Conservation (phyloP, 108 stramenopile genomes). For the Pseudonitzschia pungens region DNA sequence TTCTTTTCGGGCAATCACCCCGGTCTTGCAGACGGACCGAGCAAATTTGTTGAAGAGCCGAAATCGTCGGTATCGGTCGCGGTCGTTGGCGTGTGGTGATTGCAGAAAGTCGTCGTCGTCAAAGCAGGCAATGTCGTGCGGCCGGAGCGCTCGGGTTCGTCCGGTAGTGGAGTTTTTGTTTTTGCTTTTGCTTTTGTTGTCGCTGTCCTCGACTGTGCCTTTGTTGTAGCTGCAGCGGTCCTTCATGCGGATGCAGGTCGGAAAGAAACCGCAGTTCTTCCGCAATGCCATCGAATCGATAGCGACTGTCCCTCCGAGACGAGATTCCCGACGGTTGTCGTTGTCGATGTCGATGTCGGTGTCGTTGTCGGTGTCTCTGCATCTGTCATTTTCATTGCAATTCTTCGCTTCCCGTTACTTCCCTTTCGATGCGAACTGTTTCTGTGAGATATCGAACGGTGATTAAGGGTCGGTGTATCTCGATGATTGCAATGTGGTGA, state of each 20-base stretch:
- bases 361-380: not conserved
- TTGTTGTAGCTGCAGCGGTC: not conserved
- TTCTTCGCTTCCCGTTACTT: not conserved
- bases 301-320: too few relatives aligned
- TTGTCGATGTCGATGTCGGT: not conserved
- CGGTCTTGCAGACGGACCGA: slow-evolving; percentile 41
- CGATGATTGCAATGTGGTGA: too few relatives aligned
- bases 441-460: too few relatives aligned
- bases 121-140: not conserved
- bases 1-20: slow-evolving; percentile 61
- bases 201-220: not conserved
- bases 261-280: not conserved
- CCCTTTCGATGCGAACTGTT: too few relatives aligned
- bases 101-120: not conserved
- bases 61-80: not conserved
- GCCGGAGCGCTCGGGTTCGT: not conserved
- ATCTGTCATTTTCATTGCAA: not conserved
- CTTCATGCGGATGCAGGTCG: not conserved
- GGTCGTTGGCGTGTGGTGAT: not conserved
- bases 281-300: not conserved
- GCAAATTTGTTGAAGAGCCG: slow-evolving; percentile 61
- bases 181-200: not conserved
- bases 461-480: too few relatives aligned
- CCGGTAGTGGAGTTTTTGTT: not conserved
- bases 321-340: not conserved